Base-by-base conservation (phyloP, 495 filamentous ascomycete species). In the Daldinia bambusicola region DNA sequence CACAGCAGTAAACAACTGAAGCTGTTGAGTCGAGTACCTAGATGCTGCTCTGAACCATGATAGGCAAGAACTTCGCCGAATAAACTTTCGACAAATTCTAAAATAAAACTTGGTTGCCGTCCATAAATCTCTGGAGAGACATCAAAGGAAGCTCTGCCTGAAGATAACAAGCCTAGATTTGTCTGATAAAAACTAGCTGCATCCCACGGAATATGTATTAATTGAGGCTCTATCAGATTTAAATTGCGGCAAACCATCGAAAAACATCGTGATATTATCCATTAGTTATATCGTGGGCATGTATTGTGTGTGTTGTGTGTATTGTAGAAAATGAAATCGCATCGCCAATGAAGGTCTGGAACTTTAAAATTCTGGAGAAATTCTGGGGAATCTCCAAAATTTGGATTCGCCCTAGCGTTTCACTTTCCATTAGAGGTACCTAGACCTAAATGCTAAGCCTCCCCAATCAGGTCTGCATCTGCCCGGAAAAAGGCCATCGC, bases 341-440 rank as follows among this genome's bases (percentile, higher is more conserved):
- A 62, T 60, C 40, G 48, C 14, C 40, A 43, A 43, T n/a, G 16
- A 43, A 43, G 40, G n/a, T 61, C 65, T 56, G 38, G 65, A 67
- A 67, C 57, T 30, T 61, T 37, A 26, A 53, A 48, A 53, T 53
- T 53, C 50, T 53, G 26, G 50, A 53, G 45, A 58, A 38, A 22
- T 57, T 55, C 22, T 22, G 48, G 37, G 56, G 57, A 48, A 61
- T n/a, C 26, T 32, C 20, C 13, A 22, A 48, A 14, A 41, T 51
- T 59, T 30, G 4, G 32, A 13, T 51, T 48, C 5, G 48, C 60
- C 43, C 48, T 63, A 52, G 51, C 55, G 40, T 14, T 13, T 36
- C 26, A 37, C n/a, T 37, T 36, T 18, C 9, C 34, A 18, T 57
- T 14, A n/a, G n/a, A n/a, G n/a, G n/a, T n/a, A n/a, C n/a, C n/a